Evolutionary conservation across 345 rosid species (phyloP), one percentile per base, ranked within the genome.

Genomic region (Salix exigua): DNA sequence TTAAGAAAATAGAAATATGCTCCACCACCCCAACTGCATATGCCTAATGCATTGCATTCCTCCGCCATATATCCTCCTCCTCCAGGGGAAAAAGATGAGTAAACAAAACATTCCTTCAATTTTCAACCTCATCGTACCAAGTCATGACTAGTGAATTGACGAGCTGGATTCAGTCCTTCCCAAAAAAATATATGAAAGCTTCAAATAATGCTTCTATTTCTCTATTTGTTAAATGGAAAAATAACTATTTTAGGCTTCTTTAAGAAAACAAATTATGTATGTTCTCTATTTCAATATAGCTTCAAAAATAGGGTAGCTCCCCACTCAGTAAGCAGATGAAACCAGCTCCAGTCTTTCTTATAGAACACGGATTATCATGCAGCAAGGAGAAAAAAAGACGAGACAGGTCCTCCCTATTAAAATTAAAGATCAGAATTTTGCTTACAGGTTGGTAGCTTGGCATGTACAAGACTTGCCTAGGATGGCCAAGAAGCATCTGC

Each of bases 381-480:
- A 9, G 23, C 4, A n/a, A 7, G 23, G 58, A 2, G 0, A 8
- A 4, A 6, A n/a, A 21, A 55, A n/a, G 10, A 55, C 26, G 3
- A 1, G 13, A n/a, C 6, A 23, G 17, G 50, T 46, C 63, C 23
- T 58, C 42, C 21, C 13, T 66, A 35, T 16, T n/a, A 21, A 23
- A n/a, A 68, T 25, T 40, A 38, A 62, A 11, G 61, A 51, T 7
- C 37, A 23, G 66, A 74, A 71, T 63, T 58, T 55, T 78, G 26
- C 88, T 89, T 84, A 93, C 97, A 81, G 91, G 96, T 77, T 85
- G 94, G 88, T 87, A 88, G 84, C 80, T 76, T 11, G 86, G 88
- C 88, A 87, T 81, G 88, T 91, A 94, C 78, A 83, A 74, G 26
- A 88, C 81, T 48, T 85, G 94, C 78, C 93, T 88, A 61, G 84